Evolutionary conservation across 768 basidiomycete species (phyloP).

Genomic region (Mrakia gelida): DNA sequence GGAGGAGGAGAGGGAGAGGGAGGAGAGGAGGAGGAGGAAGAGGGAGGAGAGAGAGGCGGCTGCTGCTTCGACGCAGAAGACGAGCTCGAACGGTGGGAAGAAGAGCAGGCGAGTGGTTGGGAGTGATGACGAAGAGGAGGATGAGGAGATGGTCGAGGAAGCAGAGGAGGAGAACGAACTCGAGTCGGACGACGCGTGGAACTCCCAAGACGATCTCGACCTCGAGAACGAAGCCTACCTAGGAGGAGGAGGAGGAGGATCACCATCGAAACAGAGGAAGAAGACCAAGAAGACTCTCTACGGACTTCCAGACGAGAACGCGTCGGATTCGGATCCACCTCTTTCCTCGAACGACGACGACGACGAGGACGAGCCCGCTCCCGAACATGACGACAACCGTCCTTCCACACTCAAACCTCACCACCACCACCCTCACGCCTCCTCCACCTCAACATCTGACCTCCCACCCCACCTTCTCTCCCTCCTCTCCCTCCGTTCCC

Average conservation of each 20-base stretch:
- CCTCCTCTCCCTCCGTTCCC: slow-evolving; percentile 31
- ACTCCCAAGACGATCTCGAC: not conserved
- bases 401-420: not conserved
- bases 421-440: not conserved
- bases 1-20: not conserved
- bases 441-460: not conserved
- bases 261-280: not conserved
- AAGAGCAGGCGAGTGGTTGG: not conserved
- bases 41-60: too few species aligned
- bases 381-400: not conserved
- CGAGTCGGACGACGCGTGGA: not conserved
- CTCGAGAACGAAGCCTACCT: too few species aligned
- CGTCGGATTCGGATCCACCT: not conserved
- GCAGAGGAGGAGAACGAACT: not conserved
- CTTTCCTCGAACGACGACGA: not conserved
- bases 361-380: not conserved
- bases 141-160: not conserved
- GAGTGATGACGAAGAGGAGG: not conserved
- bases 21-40: not conserved
- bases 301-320: slow-evolving; percentile 14
- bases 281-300: slow-evolving; percentile 19
- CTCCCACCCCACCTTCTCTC: slow-evolving; percentile 30
- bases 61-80: too few species aligned
- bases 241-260: not conserved
- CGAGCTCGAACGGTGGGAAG: not conserved